Evolutionary conservation across 1,139 yeast species (phyloP), one percentile per base, ranked within the genome.

Genomic region (Geotrichum europaeum): DNA sequence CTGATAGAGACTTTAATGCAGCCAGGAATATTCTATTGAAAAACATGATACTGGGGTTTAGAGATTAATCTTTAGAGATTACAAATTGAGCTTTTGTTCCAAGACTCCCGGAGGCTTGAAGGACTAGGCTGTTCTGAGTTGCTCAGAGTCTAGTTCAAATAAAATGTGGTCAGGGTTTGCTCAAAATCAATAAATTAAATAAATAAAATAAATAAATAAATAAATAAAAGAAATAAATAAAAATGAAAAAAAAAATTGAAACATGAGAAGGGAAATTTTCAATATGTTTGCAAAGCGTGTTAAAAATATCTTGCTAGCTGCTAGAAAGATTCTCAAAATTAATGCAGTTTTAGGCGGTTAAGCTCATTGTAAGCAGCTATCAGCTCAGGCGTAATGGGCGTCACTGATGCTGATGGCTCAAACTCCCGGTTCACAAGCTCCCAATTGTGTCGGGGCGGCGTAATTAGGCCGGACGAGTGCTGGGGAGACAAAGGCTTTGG

Each of bases 391-490:
- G 50, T 52, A 3, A 59, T 24, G 18, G 24, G 34, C 6, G 13
- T 4, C 3, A 28, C 22, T 2, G 52, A 12, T n/a, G 51, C 47
- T 3, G 22, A 13, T 7, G 30, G 28, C 15, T 24, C 52, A 9
- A 22, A 54, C 18, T 50, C 32, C 3, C 51, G 18, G 5, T 55
- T 24, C 20, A 57, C 56, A 28, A 58, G 43, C 34, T 51, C 58
- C 61, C 61, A 58, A 40, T 36, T 10, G 15, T 34, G 18, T 47
- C 56, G 34, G 15, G 61, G 56, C 13, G 61, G 61, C 9, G 61
- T 59, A 22, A 52, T 22, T 10, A 59, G 9, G 7, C 61, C 61
- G 9, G 58, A 20, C 1, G 51, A 47, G 32, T 51, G 18, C 12
- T 58, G 32, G 4, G 10, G 58, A 15, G 34, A 18, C 7, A 40